Evolutionary conservation across 192 early-diverging fungal species (phyloP), one percentile per base, ranked within the genome.

Genomic region (Mortierella antarctica): DNA sequence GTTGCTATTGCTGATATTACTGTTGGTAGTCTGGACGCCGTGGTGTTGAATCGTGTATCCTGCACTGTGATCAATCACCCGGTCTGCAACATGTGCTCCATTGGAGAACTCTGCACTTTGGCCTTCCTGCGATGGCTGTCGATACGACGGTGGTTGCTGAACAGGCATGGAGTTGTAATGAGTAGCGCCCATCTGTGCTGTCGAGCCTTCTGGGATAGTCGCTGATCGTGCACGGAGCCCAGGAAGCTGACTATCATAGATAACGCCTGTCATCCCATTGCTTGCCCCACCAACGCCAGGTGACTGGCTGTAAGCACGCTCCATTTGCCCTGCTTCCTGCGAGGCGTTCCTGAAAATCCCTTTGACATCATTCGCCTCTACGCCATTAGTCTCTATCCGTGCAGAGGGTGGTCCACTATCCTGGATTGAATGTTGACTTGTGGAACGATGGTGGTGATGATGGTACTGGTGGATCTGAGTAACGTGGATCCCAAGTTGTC

Each of bases 211-310:
- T 31, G 31, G 31, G 21, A 52, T 31, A 6, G 49, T 21, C 31
- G 52, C n/a, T 14, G 53, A 55, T 15, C 65, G 39, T 12, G 57
- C 57, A 11, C 39, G 50, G 14, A 18, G 23, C 39, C 12, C 59
- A n/a, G 14, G 6, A 3, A 18, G 48, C 4, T 45, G 44, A 46
- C 21, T 39, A 15, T 54, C 31, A 17, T 60, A 70, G 14, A 31
- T 53, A 15, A 78, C 55, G 17, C 68, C 75, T 8, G 70, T 68
- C 75, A 78, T 76, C 11, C 70, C 62, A 10, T 65, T 52, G 10
- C 40, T 7, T 5, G n/a, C 21, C 8, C 39, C 42, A 7, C 7
- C 57, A 41, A 66, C 40, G 12, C 68, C 42, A 4, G 75, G 56
- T 0, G 63, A 70, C n/a, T 44, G 55, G n/a, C 57, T 54, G 13